phyloP scores from a whole-genome alignment of 2,329 filamentous ascomycete genomes.

The Fusarium pilosicola region DNA sequence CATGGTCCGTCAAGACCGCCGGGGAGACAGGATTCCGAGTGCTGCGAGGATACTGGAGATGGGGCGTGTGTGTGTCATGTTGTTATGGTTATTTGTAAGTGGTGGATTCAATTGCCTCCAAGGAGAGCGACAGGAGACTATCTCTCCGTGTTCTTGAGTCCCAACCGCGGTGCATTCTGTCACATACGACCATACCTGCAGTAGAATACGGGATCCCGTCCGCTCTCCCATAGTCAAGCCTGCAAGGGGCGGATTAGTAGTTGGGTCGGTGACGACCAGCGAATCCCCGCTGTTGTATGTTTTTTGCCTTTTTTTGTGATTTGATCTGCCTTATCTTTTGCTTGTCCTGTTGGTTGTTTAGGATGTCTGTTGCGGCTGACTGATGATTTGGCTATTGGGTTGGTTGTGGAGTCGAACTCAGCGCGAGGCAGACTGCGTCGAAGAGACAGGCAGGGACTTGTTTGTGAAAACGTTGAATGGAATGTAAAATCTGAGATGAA shows the following conservation, averaged over 20 bases:
- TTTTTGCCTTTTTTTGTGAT: rapidly evolving
- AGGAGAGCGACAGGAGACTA: rapidly evolving
- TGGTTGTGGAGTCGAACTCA: too few species aligned
- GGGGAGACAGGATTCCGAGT: rapidly evolving
- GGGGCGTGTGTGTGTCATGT: rapidly evolving
- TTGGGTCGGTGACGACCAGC: neutral
- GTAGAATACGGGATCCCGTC: neutral
- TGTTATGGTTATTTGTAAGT: neutral
- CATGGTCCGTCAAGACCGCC: too few species aligned
- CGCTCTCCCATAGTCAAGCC: neutral
- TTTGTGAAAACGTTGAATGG: neutral
- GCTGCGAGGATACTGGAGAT: rapidly evolving
- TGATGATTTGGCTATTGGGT: too few species aligned
- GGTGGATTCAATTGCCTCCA: rapidly evolving
- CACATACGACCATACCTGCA: neutral
- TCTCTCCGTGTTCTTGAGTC: rapidly evolving
- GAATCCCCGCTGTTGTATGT: neutral
- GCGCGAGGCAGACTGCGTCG: too few species aligned
- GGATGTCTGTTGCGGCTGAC: rapidly evolving
- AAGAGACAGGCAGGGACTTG: rapidly evolving
- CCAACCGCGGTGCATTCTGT: rapidly evolving
- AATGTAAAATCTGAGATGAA: rapidly evolving
- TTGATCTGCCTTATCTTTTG: rapidly evolving
- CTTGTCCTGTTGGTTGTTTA: neutral
- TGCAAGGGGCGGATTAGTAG: neutral